Evolutionary conservation across 352 stramenopile genomes (phyloP).

Genomic region (Globisporangium abappressorium): DNA sequence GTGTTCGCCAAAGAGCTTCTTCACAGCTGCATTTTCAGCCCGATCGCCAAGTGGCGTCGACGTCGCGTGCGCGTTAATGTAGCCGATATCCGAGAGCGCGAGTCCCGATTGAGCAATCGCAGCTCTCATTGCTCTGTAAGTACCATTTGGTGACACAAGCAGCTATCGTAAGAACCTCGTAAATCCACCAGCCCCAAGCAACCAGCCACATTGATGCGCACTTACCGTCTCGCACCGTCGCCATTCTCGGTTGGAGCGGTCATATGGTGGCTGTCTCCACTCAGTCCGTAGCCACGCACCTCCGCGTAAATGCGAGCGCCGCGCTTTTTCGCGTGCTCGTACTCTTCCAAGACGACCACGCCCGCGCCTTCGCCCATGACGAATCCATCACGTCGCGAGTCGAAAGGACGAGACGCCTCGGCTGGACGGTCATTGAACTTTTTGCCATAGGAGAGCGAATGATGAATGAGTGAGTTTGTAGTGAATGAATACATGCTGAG

Average conservation of each 20-base stretch:
- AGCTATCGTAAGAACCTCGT: not conserved
- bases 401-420: conserved; percentile 94
- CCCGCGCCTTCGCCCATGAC: conserved; percentile 92
- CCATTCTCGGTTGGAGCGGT: conserved; percentile 66
- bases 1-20: conserved; percentile 73
- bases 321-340: conserved; percentile 91
- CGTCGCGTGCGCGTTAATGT: conserved; percentile 98
- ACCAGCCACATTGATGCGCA: not conserved
- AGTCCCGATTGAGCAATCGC: conserved; percentile 83
- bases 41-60: conserved; percentile 97
- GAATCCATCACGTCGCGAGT: conserved; percentile 94
- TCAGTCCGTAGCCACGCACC: conserved; percentile 93
- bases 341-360: conserved; percentile 75
- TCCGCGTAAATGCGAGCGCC: conserved; percentile 94
- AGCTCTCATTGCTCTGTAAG: conserved; percentile 86
- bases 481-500: too few relatives aligned
- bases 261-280: conserved; percentile 95
- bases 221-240: conserved; percentile 53
- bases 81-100: conserved; percentile 88
- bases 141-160: conserved; percentile 33
- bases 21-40: conserved; percentile 92
- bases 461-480: not conserved
- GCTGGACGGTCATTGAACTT: conserved; percentile 93
- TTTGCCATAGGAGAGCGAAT: not conserved
- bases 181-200: not conserved